Evolutionary conservation across 2,329 filamentous ascomycete species (phyloP).

Genomic region (Karstenula rhodostoma): DNA sequence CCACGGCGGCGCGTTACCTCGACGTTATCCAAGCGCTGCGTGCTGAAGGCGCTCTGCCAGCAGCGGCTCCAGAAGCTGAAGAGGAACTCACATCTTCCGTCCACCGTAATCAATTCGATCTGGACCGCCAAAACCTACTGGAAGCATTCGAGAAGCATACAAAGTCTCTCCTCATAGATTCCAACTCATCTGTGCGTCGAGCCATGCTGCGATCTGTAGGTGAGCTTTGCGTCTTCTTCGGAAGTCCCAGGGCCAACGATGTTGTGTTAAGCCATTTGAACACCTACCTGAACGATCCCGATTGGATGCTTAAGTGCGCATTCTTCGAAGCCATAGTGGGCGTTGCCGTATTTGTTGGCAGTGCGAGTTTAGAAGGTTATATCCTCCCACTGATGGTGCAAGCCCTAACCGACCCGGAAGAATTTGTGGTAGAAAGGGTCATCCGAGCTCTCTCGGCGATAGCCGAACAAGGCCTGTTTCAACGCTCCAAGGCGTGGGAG

Average conservation of each 20-base stretch:
- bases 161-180: slow-evolving; percentile 87
- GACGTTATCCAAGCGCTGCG: slow-evolving; percentile 90
- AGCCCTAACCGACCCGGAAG: slow-evolving; percentile 89
- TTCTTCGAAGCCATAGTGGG: slow-evolving; percentile 97
- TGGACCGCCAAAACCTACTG: slow-evolving; percentile 82
- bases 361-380: slow-evolving; percentile 89
- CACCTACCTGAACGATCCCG: slow-evolving; percentile 93
- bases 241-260: slow-evolving; percentile 88
- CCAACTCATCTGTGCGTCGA: slow-evolving; percentile 82
- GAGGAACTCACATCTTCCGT: slow-evolving; percentile 72
- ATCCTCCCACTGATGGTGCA: slow-evolving; percentile 96
- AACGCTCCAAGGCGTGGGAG: slow-evolving; percentile 85
- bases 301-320: slow-evolving; percentile 96
- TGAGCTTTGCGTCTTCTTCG: slow-evolving; percentile 93
- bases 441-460: slow-evolving; percentile 88
- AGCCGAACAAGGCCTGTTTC: slow-evolving; percentile 85
- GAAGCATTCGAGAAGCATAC: slow-evolving; percentile 87
- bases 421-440: slow-evolving; percentile 91
- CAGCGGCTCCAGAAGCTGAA: slow-evolving; percentile 81
- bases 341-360: slow-evolving; percentile 89
- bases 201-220: slow-evolving; percentile 93
- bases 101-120: slow-evolving; percentile 86
- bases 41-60: slow-evolving; percentile 81
- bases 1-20: slow-evolving; percentile 83
- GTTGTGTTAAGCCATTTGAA: slow-evolving; percentile 96